A percentile compares a stretch with the other conserved stretches of the same genome.
These are phyloP conservation scores for Epichloe amarillans DNA, from an alignment of 2,329 filamentous ascomycete genomes.

Conservation along the genomic window DNA sequence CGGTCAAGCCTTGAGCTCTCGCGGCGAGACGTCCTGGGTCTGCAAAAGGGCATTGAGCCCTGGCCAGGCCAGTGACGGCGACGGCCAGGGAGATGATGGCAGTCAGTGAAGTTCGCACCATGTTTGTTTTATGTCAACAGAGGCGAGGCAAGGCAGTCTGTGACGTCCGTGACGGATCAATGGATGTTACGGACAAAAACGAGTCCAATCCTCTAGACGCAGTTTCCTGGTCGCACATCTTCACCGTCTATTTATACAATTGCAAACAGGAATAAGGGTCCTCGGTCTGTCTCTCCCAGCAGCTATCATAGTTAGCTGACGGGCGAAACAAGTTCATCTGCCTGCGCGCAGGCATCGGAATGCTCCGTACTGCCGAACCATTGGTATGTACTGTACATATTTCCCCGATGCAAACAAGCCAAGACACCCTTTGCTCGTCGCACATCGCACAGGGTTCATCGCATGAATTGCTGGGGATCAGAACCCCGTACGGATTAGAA, in stretches of 20 bases:
- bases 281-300: neutral
- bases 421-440: too few relatives aligned
- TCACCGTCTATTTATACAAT: slow-evolving; percentile 1
- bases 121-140: slow-evolving; percentile 5
- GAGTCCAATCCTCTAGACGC: neutral
- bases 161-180: neutral
- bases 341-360: too few relatives aligned
- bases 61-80: slow-evolving; percentile 14
- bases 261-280: neutral
- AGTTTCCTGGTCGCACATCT: neutral
- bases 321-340: too few relatives aligned
- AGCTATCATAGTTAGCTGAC: too few relatives aligned
- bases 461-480: too few relatives aligned
- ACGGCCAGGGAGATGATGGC: slow-evolving; percentile 13
- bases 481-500: too few relatives aligned
- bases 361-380: neutral
- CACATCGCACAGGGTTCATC: too few relatives aligned
- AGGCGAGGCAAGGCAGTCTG: too few relatives aligned
- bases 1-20: slow-evolving; percentile 10
- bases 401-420: neutral
- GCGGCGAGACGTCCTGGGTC: slow-evolving; percentile 14
- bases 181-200: neutral
- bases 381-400: neutral
- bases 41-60: slow-evolving; percentile 21
- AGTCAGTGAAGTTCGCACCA: slow-evolving; percentile 15